phyloP scores from a whole-genome alignment of 2,329 filamentous ascomycete genomes.

The Aureobasidium melanogenum region DNA sequence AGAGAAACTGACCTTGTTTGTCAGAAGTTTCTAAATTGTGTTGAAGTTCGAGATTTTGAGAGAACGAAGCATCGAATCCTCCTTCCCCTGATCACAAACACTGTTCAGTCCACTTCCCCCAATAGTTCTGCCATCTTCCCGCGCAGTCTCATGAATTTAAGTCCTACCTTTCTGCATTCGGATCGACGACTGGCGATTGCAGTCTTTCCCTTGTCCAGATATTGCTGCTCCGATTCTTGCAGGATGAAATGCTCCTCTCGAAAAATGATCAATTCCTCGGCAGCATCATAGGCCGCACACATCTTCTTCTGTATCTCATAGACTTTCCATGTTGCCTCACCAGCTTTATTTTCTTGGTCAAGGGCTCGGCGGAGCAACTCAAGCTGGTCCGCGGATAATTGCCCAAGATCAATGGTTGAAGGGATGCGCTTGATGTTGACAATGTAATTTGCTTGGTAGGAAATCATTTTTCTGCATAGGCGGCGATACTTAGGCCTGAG shows the following conservation, averaged over 20 bases:
- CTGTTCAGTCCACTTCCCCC: too few species aligned
- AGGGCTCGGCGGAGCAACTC: background rate
- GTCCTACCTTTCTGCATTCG: background rate
- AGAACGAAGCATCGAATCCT: too few species aligned
- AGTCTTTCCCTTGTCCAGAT: background rate
- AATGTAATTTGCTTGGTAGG: too few species aligned
- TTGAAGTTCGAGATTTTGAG: too few species aligned
- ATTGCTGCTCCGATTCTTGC: background rate
- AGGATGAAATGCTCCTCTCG: background rate
- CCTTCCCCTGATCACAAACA: too few species aligned
- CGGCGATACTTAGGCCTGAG: too few species aligned
- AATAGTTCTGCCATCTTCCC: too few species aligned
- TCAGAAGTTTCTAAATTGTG: too few species aligned
- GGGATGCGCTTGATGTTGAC: background rate
- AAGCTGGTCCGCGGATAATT: background rate
- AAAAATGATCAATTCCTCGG: background rate
- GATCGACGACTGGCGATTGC: background rate
- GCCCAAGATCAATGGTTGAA: background rate
- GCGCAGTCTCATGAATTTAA: background rate
- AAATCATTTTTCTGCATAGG: too few species aligned
- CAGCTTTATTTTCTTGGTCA: background rate
- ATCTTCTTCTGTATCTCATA: background rate
- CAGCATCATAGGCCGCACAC: background rate
- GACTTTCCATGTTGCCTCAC: background rate
- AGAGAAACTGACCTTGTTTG: too few species aligned